A percentile compares a stretch with the other conserved stretches of the same genome.
These are phyloP conservation scores for Claviceps citrina DNA, from an alignment of 2,329 filamentous ascomycete genomes.

Conservation along the genomic window DNA sequence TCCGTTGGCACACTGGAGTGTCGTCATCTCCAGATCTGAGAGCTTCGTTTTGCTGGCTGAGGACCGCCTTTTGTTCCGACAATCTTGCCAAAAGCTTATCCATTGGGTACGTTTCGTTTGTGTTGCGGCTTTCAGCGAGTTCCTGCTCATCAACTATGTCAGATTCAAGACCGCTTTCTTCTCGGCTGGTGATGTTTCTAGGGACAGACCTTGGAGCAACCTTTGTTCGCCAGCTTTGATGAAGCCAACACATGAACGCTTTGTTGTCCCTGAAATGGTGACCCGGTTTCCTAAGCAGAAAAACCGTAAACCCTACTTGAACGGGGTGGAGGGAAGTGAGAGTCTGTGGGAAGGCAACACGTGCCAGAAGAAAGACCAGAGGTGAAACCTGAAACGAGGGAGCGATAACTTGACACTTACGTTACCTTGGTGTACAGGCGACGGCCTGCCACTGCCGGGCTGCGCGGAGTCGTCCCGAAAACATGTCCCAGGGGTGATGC, in stretches of 20 bases:
- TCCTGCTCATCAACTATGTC: constrained; percentile 23
- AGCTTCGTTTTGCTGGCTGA: constrained; percentile 43
- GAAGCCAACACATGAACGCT: constrained; percentile 32
- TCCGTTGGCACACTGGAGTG: constrained; percentile 15
- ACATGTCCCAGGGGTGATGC: constrained; percentile 7
- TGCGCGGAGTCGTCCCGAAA: constrained; percentile 12
- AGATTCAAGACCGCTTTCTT: not conserved
- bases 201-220: constrained; percentile 33
- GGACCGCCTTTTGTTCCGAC: constrained; percentile 50
- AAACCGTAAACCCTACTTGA: not conserved
- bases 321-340: not conserved
- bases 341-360: not conserved
- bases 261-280: constrained; percentile 22
- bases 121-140: constrained; percentile 8
- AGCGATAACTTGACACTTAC: constrained; percentile 8
- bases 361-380: not conserved
- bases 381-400: not conserved
- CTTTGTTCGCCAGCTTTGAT: constrained; percentile 41
- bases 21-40: constrained; percentile 29
- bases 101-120: constrained; percentile 38
- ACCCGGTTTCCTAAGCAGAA: constrained; percentile 10
- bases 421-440: constrained; percentile 6
- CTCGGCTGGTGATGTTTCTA: not conserved
- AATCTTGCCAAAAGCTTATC: constrained; percentile 61
- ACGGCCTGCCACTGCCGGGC: constrained; percentile 6